These are phyloP conservation scores for Diatrype stigma DNA, from an alignment of 2,329 filamentous ascomycete genomes.

Conservation along the genomic window DNA sequence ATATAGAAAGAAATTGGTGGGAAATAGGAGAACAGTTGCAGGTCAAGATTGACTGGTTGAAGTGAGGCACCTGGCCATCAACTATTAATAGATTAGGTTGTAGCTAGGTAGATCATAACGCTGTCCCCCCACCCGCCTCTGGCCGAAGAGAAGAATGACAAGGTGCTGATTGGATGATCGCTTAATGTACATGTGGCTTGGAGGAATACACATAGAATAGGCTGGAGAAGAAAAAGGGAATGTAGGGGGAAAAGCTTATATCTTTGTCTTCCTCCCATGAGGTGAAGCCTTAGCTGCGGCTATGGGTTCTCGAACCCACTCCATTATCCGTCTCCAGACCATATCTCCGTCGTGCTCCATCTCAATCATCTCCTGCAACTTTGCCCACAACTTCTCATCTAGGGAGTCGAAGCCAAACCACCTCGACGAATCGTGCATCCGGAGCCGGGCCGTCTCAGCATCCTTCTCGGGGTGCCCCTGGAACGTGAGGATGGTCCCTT, in stretches of 20 bases:
- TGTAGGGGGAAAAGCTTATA: background rate
- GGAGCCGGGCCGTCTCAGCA: slow-evolving; percentile 31
- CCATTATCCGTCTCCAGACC: slow-evolving; percentile 32
- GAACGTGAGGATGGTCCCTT: slow-evolving; percentile 37
- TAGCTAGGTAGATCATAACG: too few species aligned
- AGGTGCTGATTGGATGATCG: too few species aligned
- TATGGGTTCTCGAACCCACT: slow-evolving; percentile 19
- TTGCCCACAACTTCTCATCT: slow-evolving; percentile 25
- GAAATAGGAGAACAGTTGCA: too few species aligned
- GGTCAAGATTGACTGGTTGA: too few species aligned
- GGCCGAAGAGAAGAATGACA: too few species aligned
- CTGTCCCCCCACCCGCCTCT: too few species aligned
- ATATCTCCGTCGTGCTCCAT: slow-evolving; percentile 32
- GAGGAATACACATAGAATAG: background rate
- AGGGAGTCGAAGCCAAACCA: slow-evolving; percentile 33
- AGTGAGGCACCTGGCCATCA: too few species aligned
- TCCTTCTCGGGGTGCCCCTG: slow-evolving; percentile 44
- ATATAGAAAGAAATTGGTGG: too few species aligned
- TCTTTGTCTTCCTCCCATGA: background rate
- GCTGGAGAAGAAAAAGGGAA: background rate
- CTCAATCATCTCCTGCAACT: slow-evolving; percentile 24
- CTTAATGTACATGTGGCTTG: background rate
- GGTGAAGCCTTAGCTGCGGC: background rate
- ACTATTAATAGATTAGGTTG: too few species aligned
- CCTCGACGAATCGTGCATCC: slow-evolving; percentile 30